These are phyloP conservation scores for Trichoderma lentiforme DNA, from an alignment of 2,329 filamentous ascomycete genomes.

Conservation along the genomic window DNA sequence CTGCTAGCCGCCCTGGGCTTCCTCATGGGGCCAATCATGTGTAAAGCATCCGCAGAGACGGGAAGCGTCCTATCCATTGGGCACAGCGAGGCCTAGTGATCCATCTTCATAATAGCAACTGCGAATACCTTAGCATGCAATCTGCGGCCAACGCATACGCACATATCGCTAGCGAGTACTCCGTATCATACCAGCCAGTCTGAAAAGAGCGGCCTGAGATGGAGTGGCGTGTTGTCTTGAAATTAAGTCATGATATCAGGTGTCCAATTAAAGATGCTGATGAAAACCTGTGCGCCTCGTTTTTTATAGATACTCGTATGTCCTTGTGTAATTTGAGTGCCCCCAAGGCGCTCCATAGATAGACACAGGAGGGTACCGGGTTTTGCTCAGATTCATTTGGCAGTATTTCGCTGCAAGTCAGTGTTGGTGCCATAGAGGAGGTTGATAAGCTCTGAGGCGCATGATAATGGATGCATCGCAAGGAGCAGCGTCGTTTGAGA, in stretches of 20 bases:
- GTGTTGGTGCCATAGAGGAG: not conserved
- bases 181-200: not conserved
- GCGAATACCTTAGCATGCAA: not conserved
- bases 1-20: slow-evolving; percentile 12
- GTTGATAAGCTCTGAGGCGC: not conserved
- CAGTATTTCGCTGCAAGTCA: not conserved
- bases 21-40: slow-evolving; percentile 5
- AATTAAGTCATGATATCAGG: not conserved
- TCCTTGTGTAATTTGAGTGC: not conserved
- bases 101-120: not conserved
- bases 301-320: not conserved
- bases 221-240: not conserved
- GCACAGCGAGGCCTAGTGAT: not conserved
- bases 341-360: not conserved
- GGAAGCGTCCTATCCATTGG: not conserved
- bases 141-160: slow-evolving; percentile 5
- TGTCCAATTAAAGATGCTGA: not conserved
- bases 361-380: not conserved
- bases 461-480: not conserved
- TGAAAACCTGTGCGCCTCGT: not conserved
- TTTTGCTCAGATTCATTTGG: not conserved
- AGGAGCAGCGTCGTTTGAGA: not conserved
- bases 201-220: not conserved
- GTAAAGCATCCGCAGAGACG: not conserved
- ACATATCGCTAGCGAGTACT: not conserved